Evolutionary conservation across 2,329 filamentous ascomycete species (phyloP), one percentile per base, ranked within the genome.

Genomic region (Neopestalotiopsis rosae): DNA sequence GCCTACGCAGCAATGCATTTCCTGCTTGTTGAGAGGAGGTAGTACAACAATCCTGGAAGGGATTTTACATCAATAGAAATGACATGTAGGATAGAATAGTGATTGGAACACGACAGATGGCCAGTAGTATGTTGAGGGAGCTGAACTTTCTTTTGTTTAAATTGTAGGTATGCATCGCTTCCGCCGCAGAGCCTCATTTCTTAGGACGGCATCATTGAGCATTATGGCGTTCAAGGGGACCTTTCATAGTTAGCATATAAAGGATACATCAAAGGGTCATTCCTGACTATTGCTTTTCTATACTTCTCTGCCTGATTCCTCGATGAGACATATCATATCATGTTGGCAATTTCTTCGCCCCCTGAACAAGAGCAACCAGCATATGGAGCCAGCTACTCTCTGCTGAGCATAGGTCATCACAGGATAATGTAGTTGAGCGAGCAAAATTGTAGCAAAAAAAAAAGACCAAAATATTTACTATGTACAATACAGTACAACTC

Each of bases 1-100:
- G 95, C 96, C 6, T 99, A 98, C 79, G 85, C 83, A 38, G 95
- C 95, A 17, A 97, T 99, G 94, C 96, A 99, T 83, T 82, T 98
- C 70, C 82, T 99, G 76, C 89, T 99, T 62, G 90, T 99, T 28
- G 96, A 99, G 87, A 95, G 90, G 86, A 87, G 93, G 77, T 95
- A 86, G 73, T 62, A 17, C 40, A 20, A 1, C 5, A 34, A 4
- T 38, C n/a, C 1, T 10, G 6, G 10, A 7, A 2, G n/a, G 3
- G 4, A 38, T 45, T n/a, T 14, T 13, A 14, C 40, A 52, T 65
- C 1, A 7, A 17, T 58, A 24, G 24, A 17, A 52, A 20, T 12
- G 20, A 13, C 38, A 28, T 69, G 67, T 69, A 69, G 64, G 67
- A 69, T 69, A 66, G 64, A 66, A 20, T 4, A 24, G 66, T 24